Conservation (phyloP, 805 yeast species). For the Wickerhamomyces silvicola region DNA sequence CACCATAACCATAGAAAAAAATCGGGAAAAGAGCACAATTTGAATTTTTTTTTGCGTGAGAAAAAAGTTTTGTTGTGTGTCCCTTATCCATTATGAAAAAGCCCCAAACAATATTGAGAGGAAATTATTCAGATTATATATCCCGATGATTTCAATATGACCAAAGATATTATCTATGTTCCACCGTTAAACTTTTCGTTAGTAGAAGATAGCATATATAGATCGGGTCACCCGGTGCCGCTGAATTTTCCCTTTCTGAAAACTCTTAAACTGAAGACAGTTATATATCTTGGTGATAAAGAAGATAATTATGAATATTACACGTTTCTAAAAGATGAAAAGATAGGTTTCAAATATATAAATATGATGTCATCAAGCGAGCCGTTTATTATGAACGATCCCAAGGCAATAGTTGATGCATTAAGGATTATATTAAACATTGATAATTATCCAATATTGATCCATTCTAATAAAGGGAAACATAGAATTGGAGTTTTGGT, state of each 20-base stretch:
- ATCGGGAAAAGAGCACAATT: too few relatives aligned
- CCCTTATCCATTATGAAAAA: too few relatives aligned
- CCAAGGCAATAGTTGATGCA: constrained; percentile 50
- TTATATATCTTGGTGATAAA: constrained; percentile 78
- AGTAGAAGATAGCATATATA: constrained; percentile 79
- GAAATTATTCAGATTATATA: too few relatives aligned
- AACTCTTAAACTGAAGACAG: constrained; percentile 65
- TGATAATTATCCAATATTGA: constrained; percentile 77
- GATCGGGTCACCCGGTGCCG: constrained; percentile 93
- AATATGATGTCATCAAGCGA: constrained; percentile 70
- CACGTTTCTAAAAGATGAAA: constrained; percentile 55
- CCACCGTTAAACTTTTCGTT: constrained; percentile 91
- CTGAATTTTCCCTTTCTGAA: constrained; percentile 74
- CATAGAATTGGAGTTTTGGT: constrained; percentile 91
- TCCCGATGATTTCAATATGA: too few relatives aligned
- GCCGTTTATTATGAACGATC: constrained; percentile 56
- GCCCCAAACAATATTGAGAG: too few relatives aligned
- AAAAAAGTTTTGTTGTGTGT: too few relatives aligned
- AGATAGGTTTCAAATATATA: constrained; percentile 51
- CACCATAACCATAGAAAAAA: too few relatives aligned
- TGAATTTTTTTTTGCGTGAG: too few relatives aligned
- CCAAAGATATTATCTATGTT: constrained; percentile 37
- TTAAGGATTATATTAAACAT: constrained; percentile 50
- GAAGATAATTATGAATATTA: constrained; percentile 58
- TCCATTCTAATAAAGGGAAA: constrained; percentile 94